Conservation (phyloP, 2,329 filamentous ascomycete species). For the Fusarium paranaense region DNA sequence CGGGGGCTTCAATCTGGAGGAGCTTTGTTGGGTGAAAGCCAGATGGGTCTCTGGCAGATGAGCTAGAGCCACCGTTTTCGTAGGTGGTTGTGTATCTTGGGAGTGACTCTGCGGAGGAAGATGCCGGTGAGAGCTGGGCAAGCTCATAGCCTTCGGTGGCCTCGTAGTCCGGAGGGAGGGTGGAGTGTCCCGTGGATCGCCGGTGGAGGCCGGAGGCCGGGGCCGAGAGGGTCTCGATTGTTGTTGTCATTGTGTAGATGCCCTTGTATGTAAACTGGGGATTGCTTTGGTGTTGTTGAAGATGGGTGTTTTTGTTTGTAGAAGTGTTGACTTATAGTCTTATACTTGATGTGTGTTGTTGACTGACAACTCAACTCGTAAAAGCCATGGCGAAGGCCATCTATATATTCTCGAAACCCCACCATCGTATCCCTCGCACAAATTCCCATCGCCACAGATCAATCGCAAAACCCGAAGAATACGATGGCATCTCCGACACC, state of each 20-base stretch:
- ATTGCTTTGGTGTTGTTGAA: not conserved
- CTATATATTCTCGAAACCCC: constrained; percentile 2
- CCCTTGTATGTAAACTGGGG: not conserved
- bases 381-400: not conserved
- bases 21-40: constrained; percentile 57
- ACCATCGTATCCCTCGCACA: not conserved
- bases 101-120: constrained; percentile 44
- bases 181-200: constrained; percentile 23
- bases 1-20: constrained; percentile 62
- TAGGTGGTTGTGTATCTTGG: constrained; percentile 42
- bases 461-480: constrained; percentile 28
- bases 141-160: constrained; percentile 41
- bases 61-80: not conserved
- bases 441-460: not conserved
- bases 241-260: constrained; percentile 21
- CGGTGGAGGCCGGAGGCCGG: constrained; percentile 2
- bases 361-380: not conserved
- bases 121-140: constrained; percentile 37
- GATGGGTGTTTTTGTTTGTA: not conserved
- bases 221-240: constrained; percentile 3
- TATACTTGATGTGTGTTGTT: not conserved
- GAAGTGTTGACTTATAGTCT: not conserved
- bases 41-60: constrained; percentile 20
- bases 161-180: constrained; percentile 47
- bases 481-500: constrained; percentile 13